Evolutionary conservation across 371 early-diverging fungal genomes (phyloP).

Genomic region (Dinochytrium kinnereticum): DNA sequence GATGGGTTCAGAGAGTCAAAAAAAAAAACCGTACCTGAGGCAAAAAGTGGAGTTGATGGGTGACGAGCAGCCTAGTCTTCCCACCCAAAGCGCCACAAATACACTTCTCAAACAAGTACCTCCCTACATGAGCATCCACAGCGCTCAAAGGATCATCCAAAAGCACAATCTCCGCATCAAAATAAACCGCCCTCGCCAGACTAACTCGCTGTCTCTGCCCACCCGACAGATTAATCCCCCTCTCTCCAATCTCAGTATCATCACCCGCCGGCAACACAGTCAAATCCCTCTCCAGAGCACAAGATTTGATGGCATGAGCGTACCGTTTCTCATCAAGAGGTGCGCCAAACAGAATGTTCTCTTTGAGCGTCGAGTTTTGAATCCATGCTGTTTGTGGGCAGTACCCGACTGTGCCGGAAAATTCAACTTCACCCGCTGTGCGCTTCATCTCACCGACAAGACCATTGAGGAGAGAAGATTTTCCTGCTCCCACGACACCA

Average conservation of each 20-base stretch:
- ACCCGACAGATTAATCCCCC: constrained; percentile 61
- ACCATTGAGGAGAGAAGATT: constrained; percentile 29
- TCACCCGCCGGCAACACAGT: constrained; percentile 78
- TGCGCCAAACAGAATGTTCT: constrained; percentile 59
- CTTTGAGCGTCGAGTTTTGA: constrained; percentile 50
- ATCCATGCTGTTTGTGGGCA: constrained; percentile 55
- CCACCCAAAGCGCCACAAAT: constrained; percentile 29
- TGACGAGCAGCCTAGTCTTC: constrained; percentile 40
- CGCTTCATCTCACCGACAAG: constrained; percentile 36
- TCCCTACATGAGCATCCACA: constrained; percentile 48
- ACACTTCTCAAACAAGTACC: constrained; percentile 43
- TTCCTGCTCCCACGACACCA: constrained; percentile 44
- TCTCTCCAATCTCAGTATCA: constrained; percentile 69
- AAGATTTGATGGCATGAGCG: constrained; percentile 39
- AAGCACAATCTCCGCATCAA: constrained; percentile 46
- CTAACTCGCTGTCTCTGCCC: constrained; percentile 48
- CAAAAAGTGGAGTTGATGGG: constrained; percentile 49
- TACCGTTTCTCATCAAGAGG: constrained; percentile 48
- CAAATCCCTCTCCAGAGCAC: constrained; percentile 78
- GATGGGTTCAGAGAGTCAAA: background rate
- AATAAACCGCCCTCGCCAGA: constrained; percentile 55
- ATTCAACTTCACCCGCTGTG: constrained; percentile 40
- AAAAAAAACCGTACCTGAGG: constrained; percentile 11
- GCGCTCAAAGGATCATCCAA: constrained; percentile 56
- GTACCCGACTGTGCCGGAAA: constrained; percentile 76